A percentile compares a stretch with the other conserved stretches of the same genome.
phyloP scores from a whole-genome alignment of 106 monocot genomes.

The Vanilla planifolia region DNA sequence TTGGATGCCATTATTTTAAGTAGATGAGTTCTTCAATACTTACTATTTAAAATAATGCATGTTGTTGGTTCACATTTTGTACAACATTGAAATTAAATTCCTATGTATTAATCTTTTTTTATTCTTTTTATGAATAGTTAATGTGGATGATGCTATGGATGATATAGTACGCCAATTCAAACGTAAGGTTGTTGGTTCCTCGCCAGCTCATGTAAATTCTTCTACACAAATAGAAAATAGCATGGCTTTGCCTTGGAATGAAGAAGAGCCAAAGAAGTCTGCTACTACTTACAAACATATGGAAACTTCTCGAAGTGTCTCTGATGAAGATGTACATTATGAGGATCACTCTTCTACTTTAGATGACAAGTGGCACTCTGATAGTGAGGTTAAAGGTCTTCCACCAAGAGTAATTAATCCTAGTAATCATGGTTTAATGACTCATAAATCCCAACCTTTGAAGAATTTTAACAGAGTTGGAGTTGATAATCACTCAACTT shows the following conservation, averaged over 20 bases:
- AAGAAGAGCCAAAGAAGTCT: slow-evolving; percentile 34
- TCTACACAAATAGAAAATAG: slow-evolving; percentile 26
- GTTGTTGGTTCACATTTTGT: too few species aligned
- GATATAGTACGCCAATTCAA: slow-evolving; percentile 97
- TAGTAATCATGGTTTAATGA: slow-evolving; percentile 27
- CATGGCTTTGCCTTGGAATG: slow-evolving; percentile 47
- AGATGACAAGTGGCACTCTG: slow-evolving; percentile 87
- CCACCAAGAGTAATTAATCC: slow-evolving; percentile 48
- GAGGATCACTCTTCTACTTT: slow-evolving; percentile 35
- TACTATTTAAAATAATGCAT: too few species aligned
- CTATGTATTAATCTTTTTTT: background rate
- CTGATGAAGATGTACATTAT: slow-evolving; percentile 74
- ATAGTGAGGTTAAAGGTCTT: slow-evolving; percentile 81
- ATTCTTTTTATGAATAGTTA: slow-evolving; percentile 45
- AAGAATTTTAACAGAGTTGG: slow-evolving; percentile 22
- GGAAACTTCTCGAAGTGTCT: slow-evolving; percentile 53
- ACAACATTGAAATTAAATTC: too few species aligned
- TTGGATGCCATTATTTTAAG: too few species aligned
- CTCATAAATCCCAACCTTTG: slow-evolving; percentile 21
- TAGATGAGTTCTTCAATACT: too few species aligned
- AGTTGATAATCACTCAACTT: slow-evolving; percentile 22
- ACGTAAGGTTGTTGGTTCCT: slow-evolving; percentile 66
- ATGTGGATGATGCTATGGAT: slow-evolving; percentile 99
- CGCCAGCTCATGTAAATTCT: slow-evolving; percentile 34
- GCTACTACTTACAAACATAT: slow-evolving; percentile 31